Conservation (phyloP, 176 grass and related monocot species). For the Canna indica region DNA sequence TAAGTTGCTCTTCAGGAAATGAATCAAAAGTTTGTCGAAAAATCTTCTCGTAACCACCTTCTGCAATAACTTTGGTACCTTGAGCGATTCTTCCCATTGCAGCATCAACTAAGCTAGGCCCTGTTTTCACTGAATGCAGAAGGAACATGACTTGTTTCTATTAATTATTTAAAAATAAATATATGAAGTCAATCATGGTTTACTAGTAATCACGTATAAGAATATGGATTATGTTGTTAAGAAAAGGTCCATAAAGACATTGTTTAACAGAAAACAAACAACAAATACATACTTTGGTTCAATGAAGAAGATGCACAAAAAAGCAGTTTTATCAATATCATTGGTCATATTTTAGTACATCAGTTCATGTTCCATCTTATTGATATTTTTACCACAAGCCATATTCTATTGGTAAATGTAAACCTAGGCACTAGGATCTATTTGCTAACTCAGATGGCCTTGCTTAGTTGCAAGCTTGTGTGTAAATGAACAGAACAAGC, state of each 20-base stretch:
- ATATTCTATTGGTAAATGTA: neutral
- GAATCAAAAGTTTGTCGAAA: conserved; percentile 65
- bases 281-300: neutral
- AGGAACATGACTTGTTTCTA: neutral
- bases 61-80: conserved; percentile 68
- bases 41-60: conserved; percentile 67
- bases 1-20: conserved; percentile 63
- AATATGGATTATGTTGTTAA: neutral
- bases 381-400: neutral
- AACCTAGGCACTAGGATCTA: neutral
- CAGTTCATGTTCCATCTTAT: neutral
- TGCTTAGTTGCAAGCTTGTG: neutral
- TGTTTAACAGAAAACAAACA: neutral
- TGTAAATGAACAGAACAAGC: neutral
- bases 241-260: neutral
- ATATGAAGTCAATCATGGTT: neutral
- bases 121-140: conserved; percentile 49
- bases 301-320: neutral
- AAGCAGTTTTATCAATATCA: neutral
- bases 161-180: neutral
- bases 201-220: neutral
- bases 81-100: conserved; percentile 80
- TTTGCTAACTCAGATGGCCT: neutral
- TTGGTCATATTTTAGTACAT: neutral
- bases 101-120: conserved; percentile 62